Evolutionary conservation across 306 rosid genomes (phyloP), one percentile per base, ranked within the genome.

Genomic region (Cucurbita ficifolia): DNA sequence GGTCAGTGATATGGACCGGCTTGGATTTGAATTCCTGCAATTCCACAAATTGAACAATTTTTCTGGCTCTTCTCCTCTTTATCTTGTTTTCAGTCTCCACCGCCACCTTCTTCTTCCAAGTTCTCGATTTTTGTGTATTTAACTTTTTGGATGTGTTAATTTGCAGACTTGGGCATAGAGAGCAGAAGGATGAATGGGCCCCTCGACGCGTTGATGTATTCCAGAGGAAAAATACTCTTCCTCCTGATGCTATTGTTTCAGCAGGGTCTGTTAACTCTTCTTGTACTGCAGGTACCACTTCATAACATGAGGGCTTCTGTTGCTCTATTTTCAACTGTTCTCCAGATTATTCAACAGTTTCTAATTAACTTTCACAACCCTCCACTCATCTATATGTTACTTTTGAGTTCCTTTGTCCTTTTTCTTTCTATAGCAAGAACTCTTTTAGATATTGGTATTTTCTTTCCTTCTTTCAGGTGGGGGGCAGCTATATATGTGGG

Each of bases 401-500:
- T 21, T 68, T 40, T 21, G n/a, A 46, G 73, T 68, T 21, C 21
- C 29, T 2, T 36, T 61, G 36, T 33, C 65, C 40, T 21, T 46
- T 65, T 42, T n/a, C 50, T 67, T 45, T 46, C 13, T 16, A 46
- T 67, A 6, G 49, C 49, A 13, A 63, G 21, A 68, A 45, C 7
- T 21, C 72, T 67, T 45, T 5, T 42, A 21, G 55, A 11, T 43
- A 56, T 35, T 36, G 46, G n/a, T 33, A 29, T 72, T 76, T 74
- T 70, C 48, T 86, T 83, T 73, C 84, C 70, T 71, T 70, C 52
- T 84, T 81, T 56, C 85, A 94, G 99, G 87, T 75, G 97, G 99
- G 51, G 99, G 99, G 58, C 99, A 94, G 79, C 73, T 94, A 81
- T 94, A 94, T 67, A 89, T 94, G 96, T 94, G 99, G 99, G 99